phyloP scores from a whole-genome alignment of 2,329 filamentous ascomycete species.

The Ilyonectria destructans region DNA sequence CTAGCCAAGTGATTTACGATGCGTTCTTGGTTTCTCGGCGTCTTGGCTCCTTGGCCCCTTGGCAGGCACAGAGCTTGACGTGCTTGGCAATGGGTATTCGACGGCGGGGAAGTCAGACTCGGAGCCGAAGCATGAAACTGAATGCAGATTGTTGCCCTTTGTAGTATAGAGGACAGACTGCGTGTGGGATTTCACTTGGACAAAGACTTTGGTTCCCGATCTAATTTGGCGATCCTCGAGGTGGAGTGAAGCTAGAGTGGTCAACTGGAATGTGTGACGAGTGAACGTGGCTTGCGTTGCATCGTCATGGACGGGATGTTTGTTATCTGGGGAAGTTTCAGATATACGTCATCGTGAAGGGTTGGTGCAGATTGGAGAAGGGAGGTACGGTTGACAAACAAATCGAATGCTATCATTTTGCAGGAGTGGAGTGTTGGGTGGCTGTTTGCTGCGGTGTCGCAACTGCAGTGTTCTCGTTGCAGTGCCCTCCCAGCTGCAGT shows the following conservation, averaged over 20 bases:
- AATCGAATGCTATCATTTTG: neutral
- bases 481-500: neutral
- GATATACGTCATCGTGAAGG: conserved; percentile 1
- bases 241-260: neutral
- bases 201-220: too few species aligned
- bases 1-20: neutral
- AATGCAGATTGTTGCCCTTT: conserved; percentile 8
- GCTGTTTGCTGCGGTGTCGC: neutral
- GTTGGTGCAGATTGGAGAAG: neutral
- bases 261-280: conserved; percentile 4
- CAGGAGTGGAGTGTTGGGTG: neutral
- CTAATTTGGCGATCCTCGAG: neutral
- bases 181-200: neutral
- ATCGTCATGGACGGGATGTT: neutral
- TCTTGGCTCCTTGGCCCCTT: neutral
- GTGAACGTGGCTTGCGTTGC: neutral
- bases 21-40: neutral
- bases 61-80: neutral
- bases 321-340: neutral
- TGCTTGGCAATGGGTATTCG: neutral
- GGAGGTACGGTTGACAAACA: neutral
- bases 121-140: conserved; percentile 1
- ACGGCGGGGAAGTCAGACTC: neutral
- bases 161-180: neutral
- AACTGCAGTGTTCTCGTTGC: neutral